These are phyloP conservation scores for Penicillium roqueforti DNA, from an alignment of 495 filamentous ascomycete species.

Conservation along the genomic window DNA sequence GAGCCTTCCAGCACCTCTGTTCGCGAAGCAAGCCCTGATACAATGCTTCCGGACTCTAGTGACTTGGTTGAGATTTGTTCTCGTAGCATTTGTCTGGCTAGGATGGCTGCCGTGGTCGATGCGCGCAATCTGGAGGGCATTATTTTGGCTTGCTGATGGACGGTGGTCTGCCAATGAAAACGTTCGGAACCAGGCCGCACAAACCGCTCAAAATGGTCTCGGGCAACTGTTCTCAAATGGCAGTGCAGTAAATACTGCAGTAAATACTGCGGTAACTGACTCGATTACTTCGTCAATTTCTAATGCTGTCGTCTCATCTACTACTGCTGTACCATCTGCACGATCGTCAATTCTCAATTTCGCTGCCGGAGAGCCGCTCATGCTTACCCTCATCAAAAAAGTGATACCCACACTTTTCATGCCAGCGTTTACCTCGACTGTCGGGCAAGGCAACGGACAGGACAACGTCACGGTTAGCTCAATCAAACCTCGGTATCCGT, in stretches of 20 bases:
- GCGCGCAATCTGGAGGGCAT: constrained; percentile 80
- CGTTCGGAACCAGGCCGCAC: constrained; percentile 19
- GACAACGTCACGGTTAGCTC: constrained; percentile 22
- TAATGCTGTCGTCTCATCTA: constrained; percentile 23
- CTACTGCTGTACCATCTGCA: constrained; percentile 22
- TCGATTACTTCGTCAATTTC: constrained; percentile 26
- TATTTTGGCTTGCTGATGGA: constrained; percentile 96
- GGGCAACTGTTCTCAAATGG: constrained; percentile 24
- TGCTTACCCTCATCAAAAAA: constrained; percentile 46
- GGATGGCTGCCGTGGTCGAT: constrained; percentile 85
- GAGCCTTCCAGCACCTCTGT: constrained; percentile 71
- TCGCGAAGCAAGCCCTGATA: constrained; percentile 66
- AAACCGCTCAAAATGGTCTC: constrained; percentile 14
- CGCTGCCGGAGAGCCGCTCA: constrained; percentile 44
- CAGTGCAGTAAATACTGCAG: constrained; percentile 42
- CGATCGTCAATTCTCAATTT: constrained; percentile 44
- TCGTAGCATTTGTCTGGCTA: constrained; percentile 87
- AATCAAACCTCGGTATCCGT: constrained; percentile 35
- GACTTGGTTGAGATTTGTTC: constrained; percentile 67
- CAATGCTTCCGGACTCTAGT: constrained; percentile 66
- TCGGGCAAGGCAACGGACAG: constrained; percentile 13
- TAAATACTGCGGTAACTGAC: constrained; percentile 24
- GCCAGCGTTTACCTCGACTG: constrained; percentile 34
- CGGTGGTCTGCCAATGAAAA: constrained; percentile 59
- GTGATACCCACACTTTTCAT: constrained; percentile 38